Conservation (phyloP, 768 basidiomycete genomes). For the Rhizopogon sp. region DNA sequence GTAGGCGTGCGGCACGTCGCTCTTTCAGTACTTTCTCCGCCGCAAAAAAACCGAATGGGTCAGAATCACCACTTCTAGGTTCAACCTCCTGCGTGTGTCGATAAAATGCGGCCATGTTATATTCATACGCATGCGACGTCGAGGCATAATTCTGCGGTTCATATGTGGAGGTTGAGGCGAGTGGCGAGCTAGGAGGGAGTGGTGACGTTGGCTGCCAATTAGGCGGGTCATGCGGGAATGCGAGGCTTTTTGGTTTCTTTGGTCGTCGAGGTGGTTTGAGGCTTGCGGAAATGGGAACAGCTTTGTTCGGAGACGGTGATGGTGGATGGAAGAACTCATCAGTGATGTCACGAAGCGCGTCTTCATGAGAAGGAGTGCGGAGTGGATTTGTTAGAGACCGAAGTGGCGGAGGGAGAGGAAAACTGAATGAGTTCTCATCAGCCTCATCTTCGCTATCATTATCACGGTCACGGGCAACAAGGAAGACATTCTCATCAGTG, state of each 20-base stretch:
- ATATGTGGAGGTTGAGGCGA: constrained; percentile 17
- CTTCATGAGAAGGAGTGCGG: constrained; percentile 19
- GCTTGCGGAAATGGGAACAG: constrained; percentile 6
- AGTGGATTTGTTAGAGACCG: constrained; percentile 10
- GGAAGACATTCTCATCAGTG: constrained; percentile 6
- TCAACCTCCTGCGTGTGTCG: constrained; percentile 11
- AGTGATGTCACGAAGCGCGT: constrained; percentile 27
- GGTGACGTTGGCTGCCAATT: constrained; percentile 28
- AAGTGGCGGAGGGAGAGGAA: constrained; percentile 3
- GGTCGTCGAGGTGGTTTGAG: constrained; percentile 25
- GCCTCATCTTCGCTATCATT: background rate
- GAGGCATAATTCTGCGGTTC: constrained; percentile 4
- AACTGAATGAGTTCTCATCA: constrained; percentile 11
- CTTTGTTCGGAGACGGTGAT: constrained; percentile 23
- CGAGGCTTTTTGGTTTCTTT: constrained; percentile 26
- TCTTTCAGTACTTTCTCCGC: constrained; percentile 47
- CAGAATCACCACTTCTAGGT: constrained; percentile 26
- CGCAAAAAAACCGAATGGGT: constrained; percentile 56
- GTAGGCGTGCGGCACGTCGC: constrained; percentile 24
- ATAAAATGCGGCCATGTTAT: constrained; percentile 15
- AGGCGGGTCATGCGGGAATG: constrained; percentile 26
- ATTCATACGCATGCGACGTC: constrained; percentile 8
- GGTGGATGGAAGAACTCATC: constrained; percentile 31
- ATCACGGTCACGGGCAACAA: background rate
- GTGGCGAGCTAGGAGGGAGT: constrained; percentile 30